phyloP scores from a whole-genome alignment of 2,329 filamentous ascomycete genomes.

The Pseudogymnoascus verrucosus region DNA sequence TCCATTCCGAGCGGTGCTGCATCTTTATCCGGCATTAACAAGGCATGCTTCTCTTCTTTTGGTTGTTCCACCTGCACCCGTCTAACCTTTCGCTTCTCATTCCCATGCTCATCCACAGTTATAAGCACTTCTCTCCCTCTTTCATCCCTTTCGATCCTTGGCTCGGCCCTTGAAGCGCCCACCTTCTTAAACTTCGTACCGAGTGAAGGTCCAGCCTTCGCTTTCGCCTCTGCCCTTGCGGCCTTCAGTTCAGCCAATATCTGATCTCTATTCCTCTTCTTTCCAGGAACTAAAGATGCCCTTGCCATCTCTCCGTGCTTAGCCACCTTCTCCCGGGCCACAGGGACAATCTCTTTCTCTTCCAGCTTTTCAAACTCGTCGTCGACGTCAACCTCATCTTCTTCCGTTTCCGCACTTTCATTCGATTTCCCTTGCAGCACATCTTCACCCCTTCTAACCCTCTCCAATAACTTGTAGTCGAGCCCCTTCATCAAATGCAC shows the following conservation, averaged over 20 bases:
- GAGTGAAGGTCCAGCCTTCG: slow-evolving; percentile 40
- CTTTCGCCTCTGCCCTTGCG: slow-evolving; percentile 50
- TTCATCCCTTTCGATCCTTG: slow-evolving; percentile 52
- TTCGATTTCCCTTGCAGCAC: slow-evolving; percentile 32
- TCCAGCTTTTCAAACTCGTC: slow-evolving; percentile 57
- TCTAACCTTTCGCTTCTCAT: slow-evolving; percentile 57
- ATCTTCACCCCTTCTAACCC: slow-evolving; percentile 61
- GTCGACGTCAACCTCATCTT: slow-evolving; percentile 45
- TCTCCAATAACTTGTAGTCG: slow-evolving; percentile 72
- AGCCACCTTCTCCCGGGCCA: slow-evolving; percentile 37
- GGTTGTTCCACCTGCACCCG: slow-evolving; percentile 39
- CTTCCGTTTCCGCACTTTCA: slow-evolving; percentile 19
- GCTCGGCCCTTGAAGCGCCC: slow-evolving; percentile 44
- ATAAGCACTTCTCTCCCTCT: slow-evolving; percentile 58
- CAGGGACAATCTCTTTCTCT: slow-evolving; percentile 43
- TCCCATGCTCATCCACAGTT: slow-evolving; percentile 57
- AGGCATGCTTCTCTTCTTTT: slow-evolving; percentile 30
- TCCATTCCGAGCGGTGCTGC: slow-evolving; percentile 57
- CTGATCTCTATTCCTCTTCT: slow-evolving; percentile 57
- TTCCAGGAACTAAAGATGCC: slow-evolving; percentile 42
- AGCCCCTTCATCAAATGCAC: slow-evolving; percentile 90
- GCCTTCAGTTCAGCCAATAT: slow-evolving; percentile 61
- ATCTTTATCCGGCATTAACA: slow-evolving; percentile 46
- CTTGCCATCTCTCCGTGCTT: slow-evolving; percentile 57
- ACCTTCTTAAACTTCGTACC: slow-evolving; percentile 59